A percentile compares a stretch with the other conserved stretches of the same genome.
phyloP scores from a whole-genome alignment of 495 filamentous ascomycete genomes.

The Hypoxylon fragiforme region DNA sequence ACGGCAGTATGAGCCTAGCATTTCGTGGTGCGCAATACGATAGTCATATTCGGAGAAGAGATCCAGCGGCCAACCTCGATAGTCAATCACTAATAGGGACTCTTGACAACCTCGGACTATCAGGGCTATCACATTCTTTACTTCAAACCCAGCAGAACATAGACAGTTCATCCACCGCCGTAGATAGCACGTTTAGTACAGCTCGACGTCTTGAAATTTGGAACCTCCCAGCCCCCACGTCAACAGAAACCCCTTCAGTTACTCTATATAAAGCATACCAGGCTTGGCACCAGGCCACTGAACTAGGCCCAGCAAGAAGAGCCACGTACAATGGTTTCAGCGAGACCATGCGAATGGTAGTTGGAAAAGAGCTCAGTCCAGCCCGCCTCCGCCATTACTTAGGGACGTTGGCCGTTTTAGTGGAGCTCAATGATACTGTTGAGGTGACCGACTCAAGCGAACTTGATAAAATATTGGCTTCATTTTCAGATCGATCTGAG shows the following conservation, averaged over 20 bases:
- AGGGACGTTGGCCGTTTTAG: slow-evolving; percentile 72
- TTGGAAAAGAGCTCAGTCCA: slow-evolving; percentile 57
- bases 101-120: slow-evolving; percentile 66
- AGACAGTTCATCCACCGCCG: slow-evolving; percentile 56
- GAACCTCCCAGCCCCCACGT: slow-evolving; percentile 78
- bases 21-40: slow-evolving; percentile 93
- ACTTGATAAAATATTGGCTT: slow-evolving; percentile 62
- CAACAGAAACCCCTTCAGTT: slow-evolving; percentile 62
- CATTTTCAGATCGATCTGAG: slow-evolving; percentile 63
- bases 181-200: slow-evolving; percentile 74
- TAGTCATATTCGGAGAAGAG: slow-evolving; percentile 66
- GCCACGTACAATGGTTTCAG: slow-evolving; percentile 68
- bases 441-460: slow-evolving; percentile 59
- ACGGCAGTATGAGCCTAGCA: slow-evolving; percentile 84
- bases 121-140: slow-evolving; percentile 73
- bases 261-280: slow-evolving; percentile 81
- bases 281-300: slow-evolving; percentile 67
- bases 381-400: slow-evolving; percentile 65
- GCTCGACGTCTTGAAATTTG: slow-evolving; percentile 88
- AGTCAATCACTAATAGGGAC: slow-evolving; percentile 61
- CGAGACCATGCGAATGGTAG: slow-evolving; percentile 62
- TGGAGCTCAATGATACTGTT: slow-evolving; percentile 79
- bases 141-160: slow-evolving; percentile 63
- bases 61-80: slow-evolving; percentile 47
- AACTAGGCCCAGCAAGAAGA: slow-evolving; percentile 51